These are phyloP conservation scores for Ophiostoma sp. DNA, from an alignment of 2,329 filamentous ascomycete genomes.

Conservation along the genomic window DNA sequence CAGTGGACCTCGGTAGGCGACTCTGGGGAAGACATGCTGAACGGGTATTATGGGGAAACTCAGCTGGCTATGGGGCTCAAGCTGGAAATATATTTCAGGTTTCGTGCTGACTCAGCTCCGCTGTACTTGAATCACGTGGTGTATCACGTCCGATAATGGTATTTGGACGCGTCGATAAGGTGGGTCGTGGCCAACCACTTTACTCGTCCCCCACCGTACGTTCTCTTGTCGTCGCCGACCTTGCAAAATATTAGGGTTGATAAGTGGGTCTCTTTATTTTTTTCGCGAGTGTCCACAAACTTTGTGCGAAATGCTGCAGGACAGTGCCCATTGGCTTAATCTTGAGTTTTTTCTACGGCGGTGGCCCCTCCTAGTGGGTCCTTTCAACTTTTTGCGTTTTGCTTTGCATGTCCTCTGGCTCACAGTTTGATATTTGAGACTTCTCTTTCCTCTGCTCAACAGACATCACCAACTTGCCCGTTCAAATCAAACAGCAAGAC, in stretches of 20 bases:
- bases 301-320: constrained; percentile 28
- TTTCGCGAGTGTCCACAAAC: constrained; percentile 35
- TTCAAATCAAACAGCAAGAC: constrained; percentile 42
- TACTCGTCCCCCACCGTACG: constrained; percentile 17
- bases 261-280: constrained; percentile 32
- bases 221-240: constrained; percentile 34
- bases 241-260: constrained; percentile 33
- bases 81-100: not conserved
- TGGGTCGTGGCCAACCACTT: constrained; percentile 18
- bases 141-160: constrained; percentile 10
- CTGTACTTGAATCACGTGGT: not conserved
- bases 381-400: constrained; percentile 27
- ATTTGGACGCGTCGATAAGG: not conserved
- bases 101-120: not conserved
- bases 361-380: constrained; percentile 13
- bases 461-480: constrained; percentile 31
- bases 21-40: not conserved
- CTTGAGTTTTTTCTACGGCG: constrained; percentile 17
- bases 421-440: constrained; percentile 20
- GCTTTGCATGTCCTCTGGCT: constrained; percentile 23
- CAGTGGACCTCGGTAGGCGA: constrained; percentile 23
- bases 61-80: not conserved
- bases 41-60: not conserved
- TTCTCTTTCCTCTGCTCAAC: constrained; percentile 36
- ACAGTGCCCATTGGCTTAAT: constrained; percentile 28